Evolutionary conservation across 768 basidiomycete species (phyloP), one percentile per base, ranked within the genome.

Genomic region (Naematelia encephala): DNA sequence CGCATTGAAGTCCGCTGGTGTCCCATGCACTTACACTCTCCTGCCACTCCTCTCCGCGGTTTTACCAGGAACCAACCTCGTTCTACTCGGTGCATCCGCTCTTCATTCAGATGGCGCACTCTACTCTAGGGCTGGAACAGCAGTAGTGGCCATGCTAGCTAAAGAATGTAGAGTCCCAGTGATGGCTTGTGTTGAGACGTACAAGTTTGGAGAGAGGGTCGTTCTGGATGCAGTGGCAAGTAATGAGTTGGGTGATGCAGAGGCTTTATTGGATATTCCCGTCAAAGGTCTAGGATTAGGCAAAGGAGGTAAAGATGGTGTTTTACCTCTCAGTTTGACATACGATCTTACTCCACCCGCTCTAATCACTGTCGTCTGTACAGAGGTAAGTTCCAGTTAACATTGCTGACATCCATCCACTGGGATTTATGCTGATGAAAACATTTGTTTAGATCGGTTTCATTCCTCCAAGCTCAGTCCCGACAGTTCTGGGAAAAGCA

Each of bases 141-240:
- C 94, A 0, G 83, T 92, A 67, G 91, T 98, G 4, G 90, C 93
- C 1, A 94, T 98, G 93, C 86, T 97, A 82, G 90, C 91, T 1
- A 90, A 90, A 76, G 84, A 85, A 48, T 84, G 87, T 68, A 86
- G 86, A 22, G 88, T 97, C 0, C 94, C 96, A 3, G 92, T 98
- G 5, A 85, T 99, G 30, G 91, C 96, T 23, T 97, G 92, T 64
- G 96, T 93, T 68, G 96, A 98, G 79, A 99, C 96, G 3, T 98
- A 98, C 80, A 99, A 99, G 77, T 98, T 93, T 70, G 89, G 89
- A 16, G 94, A 98, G 67, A 85, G 85, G 29, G 87, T 98, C 26
- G 87, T 89, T 77, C 81, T 98, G 55, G 96, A 99, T 76, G 88
- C 88, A 19, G 92, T 99, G 67, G 91, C 89, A 45, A 91, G 90